Percentiles rank a stretch among this genome's conserved stretches.
Conservation (phyloP, 371 early-diverging fungal species). For the Mortierella sp. region DNA sequence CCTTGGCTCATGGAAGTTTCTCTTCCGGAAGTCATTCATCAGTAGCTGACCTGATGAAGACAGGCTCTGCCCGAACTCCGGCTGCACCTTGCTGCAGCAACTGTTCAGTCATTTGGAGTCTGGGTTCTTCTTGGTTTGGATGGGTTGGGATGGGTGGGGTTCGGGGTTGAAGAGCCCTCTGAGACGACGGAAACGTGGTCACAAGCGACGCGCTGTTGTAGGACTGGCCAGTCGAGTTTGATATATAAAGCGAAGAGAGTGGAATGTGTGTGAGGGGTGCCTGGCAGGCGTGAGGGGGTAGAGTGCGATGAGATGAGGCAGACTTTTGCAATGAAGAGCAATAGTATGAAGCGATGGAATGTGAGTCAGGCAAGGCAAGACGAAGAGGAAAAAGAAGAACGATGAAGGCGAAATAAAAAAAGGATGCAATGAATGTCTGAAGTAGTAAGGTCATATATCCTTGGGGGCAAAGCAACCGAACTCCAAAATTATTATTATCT, state of each 20-base stretch:
- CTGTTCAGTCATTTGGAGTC: constrained; percentile 35
- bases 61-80: constrained; percentile 54
- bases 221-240: background rate
- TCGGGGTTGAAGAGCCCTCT: background rate
- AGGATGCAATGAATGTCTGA: background rate
- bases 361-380: background rate
- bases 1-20: too few relatives aligned
- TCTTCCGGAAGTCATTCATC: too few relatives aligned
- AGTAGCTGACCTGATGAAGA: constrained; percentile 48
- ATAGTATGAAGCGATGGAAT: background rate
- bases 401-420: background rate
- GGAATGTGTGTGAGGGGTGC: too few relatives aligned
- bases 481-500: too few relatives aligned
- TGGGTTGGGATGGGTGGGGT: background rate
- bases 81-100: constrained; percentile 18
- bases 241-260: too few relatives aligned
- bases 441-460: too few relatives aligned
- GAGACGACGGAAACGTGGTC: background rate
- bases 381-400: background rate
- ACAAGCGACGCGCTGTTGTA: background rate
- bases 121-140: background rate
- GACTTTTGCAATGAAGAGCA: too few relatives aligned
- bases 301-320: background rate
- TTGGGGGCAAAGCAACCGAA: too few relatives aligned
- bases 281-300: background rate